Base-by-base conservation (phyloP, 106 monocot species). In the Allium sativum region DNA sequence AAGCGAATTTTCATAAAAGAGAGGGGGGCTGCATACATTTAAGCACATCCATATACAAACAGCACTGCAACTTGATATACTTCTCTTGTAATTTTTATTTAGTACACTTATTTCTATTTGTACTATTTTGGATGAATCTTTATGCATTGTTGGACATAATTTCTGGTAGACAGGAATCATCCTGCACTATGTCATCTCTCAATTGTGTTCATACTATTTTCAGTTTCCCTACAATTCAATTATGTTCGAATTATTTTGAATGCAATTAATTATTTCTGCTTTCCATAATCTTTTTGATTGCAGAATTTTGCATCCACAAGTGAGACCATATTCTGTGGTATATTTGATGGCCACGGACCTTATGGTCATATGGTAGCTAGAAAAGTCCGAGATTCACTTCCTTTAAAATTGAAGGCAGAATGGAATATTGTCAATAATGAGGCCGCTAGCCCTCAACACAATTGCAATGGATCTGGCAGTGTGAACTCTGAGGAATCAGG, bases 261-360 rank as follows among this genome's bases (percentile, higher is more conserved):
- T 21, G 12, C 31, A 21, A 21, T 56, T 56, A 15, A 6, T 31
- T 5, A 31, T 31, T 31, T 31, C 31, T 31, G 5, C 31, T 31
- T 31, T 5, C 31, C 31, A 31, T 31, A 31, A 31, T 31, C 5
- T 31, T 31, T 31, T 31, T 48, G 40, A 57, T 73, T 75, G 46
- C 48, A 89, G 88, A 76, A 84, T 74, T 89, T 76, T 45, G 53
- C 61, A 43, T 81, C 75, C 63, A 76, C 68, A 68, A 72, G 59
- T 48, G 85, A 85, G 59, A 82, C 90, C 13, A 56, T 85, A 18
- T 90, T 90, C 58, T 90, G 90, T 68, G 90, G 90, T 58, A 79
- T 90, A 17, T 90, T 90, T 67, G 90, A 90, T 65, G 89, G 89
- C 51, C 89, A 90, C 22, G 89, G 89, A 42, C 85, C 89, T 20